Evolutionary conservation across 2,329 filamentous ascomycete species (phyloP).

Genomic region (Fusarium foetens): DNA sequence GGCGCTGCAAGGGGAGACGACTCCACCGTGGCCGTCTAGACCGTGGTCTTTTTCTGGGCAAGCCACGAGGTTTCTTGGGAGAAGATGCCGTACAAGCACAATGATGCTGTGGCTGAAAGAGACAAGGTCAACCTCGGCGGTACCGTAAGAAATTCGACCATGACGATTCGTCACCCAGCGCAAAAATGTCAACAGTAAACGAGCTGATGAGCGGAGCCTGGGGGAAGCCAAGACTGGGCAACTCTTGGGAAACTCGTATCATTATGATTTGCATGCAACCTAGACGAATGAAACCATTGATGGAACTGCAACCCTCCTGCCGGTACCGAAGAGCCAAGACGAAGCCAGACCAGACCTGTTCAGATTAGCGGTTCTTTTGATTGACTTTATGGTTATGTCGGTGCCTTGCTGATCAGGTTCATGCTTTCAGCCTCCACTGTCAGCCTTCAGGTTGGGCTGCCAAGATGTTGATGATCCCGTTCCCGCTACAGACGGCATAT

Average conservation of each 20-base stretch:
- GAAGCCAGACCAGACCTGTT: neutral
- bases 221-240: neutral
- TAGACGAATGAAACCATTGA: constrained; percentile 17
- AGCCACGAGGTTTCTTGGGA: constrained; percentile 27
- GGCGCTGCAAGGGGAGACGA: constrained; percentile 34
- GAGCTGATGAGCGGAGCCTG: constrained; percentile 24
- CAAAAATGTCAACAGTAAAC: neutral
- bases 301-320: constrained; percentile 11
- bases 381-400: neutral
- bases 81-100: constrained; percentile 5
- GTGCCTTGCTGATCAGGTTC: constrained; percentile 19
- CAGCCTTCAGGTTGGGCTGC: neutral
- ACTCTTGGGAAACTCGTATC: constrained; percentile 1
- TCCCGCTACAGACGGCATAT: constrained; percentile 12
- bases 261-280: constrained; percentile 29
- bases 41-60: constrained; percentile 24
- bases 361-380: neutral
- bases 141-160: constrained; percentile 22
- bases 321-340: neutral
- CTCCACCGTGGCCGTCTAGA: constrained; percentile 4
- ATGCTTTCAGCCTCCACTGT: neutral
- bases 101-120: constrained; percentile 30
- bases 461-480: constrained; percentile 1
- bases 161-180: constrained; percentile 1
- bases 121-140: constrained; percentile 13